Evolutionary conservation across 1,284 basidiomycete genomes (phyloP).

Genomic region (Agroathelia rolfsii): DNA sequence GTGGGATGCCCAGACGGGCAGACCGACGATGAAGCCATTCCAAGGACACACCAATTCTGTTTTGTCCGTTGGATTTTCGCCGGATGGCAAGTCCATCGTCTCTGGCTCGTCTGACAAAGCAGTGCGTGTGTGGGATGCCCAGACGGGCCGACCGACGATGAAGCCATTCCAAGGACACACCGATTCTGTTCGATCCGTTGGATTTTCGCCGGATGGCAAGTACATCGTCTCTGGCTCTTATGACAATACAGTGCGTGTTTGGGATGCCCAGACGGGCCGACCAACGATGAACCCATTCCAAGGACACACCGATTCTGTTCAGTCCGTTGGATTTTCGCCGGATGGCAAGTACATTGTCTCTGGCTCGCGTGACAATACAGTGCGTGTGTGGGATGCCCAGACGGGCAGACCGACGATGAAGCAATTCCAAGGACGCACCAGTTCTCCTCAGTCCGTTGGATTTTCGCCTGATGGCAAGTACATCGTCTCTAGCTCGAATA

Average conservation of each 20-base stretch:
- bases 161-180: conserved; percentile 6
- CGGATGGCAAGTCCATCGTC: conserved; percentile 6
- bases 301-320: too few species aligned
- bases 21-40: conserved; percentile 2
- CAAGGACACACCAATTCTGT: conserved; percentile 5
- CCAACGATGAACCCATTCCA: too few species aligned
- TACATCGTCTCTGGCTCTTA: conserved; percentile 7
- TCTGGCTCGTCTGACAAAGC: conserved; percentile 8
- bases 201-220: conserved; percentile 9
- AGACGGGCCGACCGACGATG: background rate
- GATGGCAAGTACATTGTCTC: too few species aligned
- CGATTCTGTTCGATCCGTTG: conserved; percentile 2
- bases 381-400: too few species aligned
- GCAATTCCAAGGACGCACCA: too few species aligned
- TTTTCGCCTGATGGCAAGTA: too few species aligned
- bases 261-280: conserved; percentile 9
- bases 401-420: too few species aligned
- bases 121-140: conserved; percentile 8
- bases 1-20: conserved; percentile 8
- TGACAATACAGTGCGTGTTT: conserved; percentile 10
- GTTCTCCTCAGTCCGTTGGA: too few species aligned
- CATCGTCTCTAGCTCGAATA: too few species aligned
- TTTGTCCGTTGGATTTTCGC: conserved; percentile 7
- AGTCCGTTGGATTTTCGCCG: too few species aligned
- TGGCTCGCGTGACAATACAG: too few species aligned